Conservation (phyloP, 1,284 basidiomycete genomes). For the Mycena citricolor region DNA sequence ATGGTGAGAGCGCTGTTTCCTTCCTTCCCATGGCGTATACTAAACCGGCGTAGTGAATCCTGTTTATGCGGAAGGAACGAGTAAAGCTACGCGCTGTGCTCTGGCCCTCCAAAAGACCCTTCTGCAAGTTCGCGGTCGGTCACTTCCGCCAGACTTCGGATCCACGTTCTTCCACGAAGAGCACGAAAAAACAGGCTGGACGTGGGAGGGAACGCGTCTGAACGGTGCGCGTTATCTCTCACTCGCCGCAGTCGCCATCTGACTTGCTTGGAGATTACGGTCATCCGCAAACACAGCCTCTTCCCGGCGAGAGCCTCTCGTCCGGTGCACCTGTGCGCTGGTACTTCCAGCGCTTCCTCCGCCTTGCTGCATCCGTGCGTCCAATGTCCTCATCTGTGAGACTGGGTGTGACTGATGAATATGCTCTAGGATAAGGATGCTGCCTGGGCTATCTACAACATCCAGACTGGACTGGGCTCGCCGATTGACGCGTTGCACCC, state of each 20-base stretch:
- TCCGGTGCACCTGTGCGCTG: slow-evolving; percentile 18
- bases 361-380: slow-evolving; percentile 18
- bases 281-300: slow-evolving; percentile 21
- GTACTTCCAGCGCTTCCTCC: slow-evolving; percentile 21
- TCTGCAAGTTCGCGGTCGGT: no score
- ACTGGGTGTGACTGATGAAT: background rate
- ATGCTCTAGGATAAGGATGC: slow-evolving; percentile 18
- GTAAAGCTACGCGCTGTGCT: slow-evolving; percentile 20
- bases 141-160: slow-evolving; percentile 19
- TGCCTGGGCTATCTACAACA: slow-evolving; percentile 11
- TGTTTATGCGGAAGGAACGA: slow-evolving; percentile 22
- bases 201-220: slow-evolving; percentile 21
- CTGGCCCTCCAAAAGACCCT: slow-evolving; percentile 2
- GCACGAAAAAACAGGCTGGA: slow-evolving; percentile 18
- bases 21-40: background rate
- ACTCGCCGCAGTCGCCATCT: background rate
- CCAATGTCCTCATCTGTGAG: background rate
- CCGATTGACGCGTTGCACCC: slow-evolving; percentile 24
- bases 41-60: slow-evolving; percentile 8
- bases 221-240: background rate
- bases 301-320: slow-evolving; percentile 24
- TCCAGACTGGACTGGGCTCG: slow-evolving; percentile 8
- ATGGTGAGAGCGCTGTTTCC: slow-evolving; percentile 15
- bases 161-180: slow-evolving; percentile 23
- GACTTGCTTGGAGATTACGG: slow-evolving; percentile 23